Percentiles rank a stretch among this genome's conserved stretches.
Conservation (phyloP, 106 monocot genomes). For the Apostasia ramifera region DNA sequence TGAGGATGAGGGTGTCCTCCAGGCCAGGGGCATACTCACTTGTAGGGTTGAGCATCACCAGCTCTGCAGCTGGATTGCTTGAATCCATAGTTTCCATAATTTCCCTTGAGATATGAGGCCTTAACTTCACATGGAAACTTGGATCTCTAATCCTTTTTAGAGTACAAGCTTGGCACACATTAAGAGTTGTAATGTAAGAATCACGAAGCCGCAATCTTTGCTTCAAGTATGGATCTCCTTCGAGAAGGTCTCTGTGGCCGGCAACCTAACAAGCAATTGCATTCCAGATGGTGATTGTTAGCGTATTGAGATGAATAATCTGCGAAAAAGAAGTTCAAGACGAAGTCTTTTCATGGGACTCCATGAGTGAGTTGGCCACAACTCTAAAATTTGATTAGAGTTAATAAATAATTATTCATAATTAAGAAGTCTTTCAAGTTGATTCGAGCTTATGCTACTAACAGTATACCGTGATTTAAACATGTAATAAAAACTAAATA, state of each 20-base stretch:
- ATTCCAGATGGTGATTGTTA: background rate
- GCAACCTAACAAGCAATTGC: slow-evolving; percentile 44
- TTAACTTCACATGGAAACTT: slow-evolving; percentile 15
- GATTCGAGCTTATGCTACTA: too few species aligned
- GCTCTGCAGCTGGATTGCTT: slow-evolving; percentile 34
- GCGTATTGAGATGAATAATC: background rate
- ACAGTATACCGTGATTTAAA: too few species aligned
- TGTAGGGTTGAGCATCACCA: slow-evolving; percentile 55
- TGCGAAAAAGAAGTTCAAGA: background rate
- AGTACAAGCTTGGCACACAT: slow-evolving; percentile 63
- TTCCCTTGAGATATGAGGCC: slow-evolving; percentile 32
- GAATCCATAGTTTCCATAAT: slow-evolving; percentile 14
- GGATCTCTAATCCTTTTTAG: slow-evolving; percentile 61
- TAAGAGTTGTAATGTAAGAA: slow-evolving; percentile 68
- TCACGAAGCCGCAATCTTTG: slow-evolving; percentile 64
- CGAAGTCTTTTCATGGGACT: too few species aligned
- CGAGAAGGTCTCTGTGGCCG: slow-evolving; percentile 70
- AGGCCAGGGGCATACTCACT: slow-evolving; percentile 67
- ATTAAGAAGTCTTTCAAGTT: too few species aligned
- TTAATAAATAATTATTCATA: too few species aligned
- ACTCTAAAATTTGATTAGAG: too few species aligned
- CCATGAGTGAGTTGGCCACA: too few species aligned
- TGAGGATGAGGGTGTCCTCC: slow-evolving; percentile 68
- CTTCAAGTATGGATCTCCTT: slow-evolving; percentile 70
- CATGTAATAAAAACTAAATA: too few species aligned